Percentiles rank a stretch among this genome's conserved stretches.
phyloP scores from a whole-genome alignment of 2,329 filamentous ascomycete genomes.

The Delphinella strobiligena region DNA sequence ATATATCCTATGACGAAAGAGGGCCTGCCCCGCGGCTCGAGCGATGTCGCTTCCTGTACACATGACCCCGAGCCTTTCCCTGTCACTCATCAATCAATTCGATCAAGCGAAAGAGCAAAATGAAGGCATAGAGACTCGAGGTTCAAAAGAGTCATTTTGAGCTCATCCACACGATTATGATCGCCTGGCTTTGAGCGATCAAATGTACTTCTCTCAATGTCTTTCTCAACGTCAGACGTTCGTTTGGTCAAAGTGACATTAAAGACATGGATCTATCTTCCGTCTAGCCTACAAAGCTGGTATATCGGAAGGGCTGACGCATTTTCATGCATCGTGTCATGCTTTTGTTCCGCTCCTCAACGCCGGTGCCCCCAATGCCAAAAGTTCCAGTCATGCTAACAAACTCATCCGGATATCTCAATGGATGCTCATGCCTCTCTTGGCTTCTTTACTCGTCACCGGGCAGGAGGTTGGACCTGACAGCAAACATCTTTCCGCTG shows the following conservation, averaged over 20 bases:
- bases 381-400: neutral
- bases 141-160: no score
- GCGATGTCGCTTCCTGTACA: no score
- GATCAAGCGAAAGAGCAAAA: no score
- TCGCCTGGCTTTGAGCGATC: no score
- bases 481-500: slow-evolving; percentile 95
- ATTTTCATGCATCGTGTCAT: neutral
- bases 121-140: no score
- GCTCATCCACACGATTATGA: no score
- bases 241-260: neutral
- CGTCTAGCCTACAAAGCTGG: neutral
- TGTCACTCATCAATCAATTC: no score
- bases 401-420: neutral
- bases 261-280: neutral
- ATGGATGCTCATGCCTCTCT: neutral
- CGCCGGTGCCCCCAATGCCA: neutral
- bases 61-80: no score
- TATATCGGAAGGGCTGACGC: neutral
- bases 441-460: slow-evolving; percentile 27
- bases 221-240: neutral
- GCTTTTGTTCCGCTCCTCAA: neutral
- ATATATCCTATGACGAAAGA: no score
- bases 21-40: no score
- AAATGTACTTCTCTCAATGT: no score
- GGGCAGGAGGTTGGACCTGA: slow-evolving; percentile 57